These are phyloP conservation scores for Pythium scleroteichum DNA, from an alignment of 352 stramenopile species.

Conservation along the genomic window DNA sequence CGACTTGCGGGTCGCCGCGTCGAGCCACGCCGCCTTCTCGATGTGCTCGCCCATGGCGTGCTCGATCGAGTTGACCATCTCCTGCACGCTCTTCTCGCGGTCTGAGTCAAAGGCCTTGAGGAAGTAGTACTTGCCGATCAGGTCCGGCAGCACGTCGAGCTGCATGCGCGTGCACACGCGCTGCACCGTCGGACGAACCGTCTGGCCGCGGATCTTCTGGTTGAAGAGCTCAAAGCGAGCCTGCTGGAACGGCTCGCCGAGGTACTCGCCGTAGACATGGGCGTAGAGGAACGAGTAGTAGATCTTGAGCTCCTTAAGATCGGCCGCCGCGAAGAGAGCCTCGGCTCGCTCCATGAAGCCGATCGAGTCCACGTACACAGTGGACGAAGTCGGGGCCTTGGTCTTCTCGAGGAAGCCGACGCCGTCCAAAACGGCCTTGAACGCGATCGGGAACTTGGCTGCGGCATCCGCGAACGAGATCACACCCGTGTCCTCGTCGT, in stretches of 20 bases:
- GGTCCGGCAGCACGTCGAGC: constrained; percentile 38
- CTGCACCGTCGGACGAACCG: constrained; percentile 53
- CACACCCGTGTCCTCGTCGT: constrained; percentile 43
- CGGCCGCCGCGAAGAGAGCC: constrained; percentile 31
- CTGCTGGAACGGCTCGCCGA: constrained; percentile 69
- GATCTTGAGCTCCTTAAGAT: constrained; percentile 50
- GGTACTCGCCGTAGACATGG: constrained; percentile 38
- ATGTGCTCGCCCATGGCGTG: constrained; percentile 79
- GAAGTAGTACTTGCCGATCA: constrained; percentile 84
- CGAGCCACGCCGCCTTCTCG: constrained; percentile 89
- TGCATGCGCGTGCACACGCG: constrained; percentile 53
- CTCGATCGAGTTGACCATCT: constrained; percentile 85
- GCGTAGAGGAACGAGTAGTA: constrained; percentile 19
- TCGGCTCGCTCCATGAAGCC: constrained; percentile 58
- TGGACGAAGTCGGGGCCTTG: constrained; percentile 30
- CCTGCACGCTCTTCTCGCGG: constrained; percentile 63
- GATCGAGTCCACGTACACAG: constrained; percentile 44
- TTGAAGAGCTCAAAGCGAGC: constrained; percentile 89
- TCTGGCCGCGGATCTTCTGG: constrained; percentile 58
- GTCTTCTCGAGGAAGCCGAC: constrained; percentile 35
- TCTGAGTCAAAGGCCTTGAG: constrained; percentile 74
- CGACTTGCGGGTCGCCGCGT: constrained; percentile 68
- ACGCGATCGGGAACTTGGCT: constrained; percentile 37
- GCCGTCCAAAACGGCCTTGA: constrained; percentile 40
- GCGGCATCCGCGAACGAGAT: constrained; percentile 67